phyloP scores from a whole-genome alignment of 1,284 basidiomycete genomes.

The Sporisorium graminicola region DNA sequence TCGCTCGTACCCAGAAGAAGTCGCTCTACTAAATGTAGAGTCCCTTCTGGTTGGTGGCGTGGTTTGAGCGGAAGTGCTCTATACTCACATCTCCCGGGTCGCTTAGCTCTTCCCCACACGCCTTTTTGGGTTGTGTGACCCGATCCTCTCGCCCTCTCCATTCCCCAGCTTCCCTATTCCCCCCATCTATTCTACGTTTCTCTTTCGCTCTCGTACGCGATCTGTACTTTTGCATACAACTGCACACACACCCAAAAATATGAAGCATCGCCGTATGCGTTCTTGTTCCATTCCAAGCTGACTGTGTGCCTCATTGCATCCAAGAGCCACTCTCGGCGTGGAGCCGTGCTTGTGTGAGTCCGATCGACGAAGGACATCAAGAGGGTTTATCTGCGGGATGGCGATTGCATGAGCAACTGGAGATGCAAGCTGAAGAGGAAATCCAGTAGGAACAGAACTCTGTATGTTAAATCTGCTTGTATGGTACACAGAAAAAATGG shows the following conservation, averaged over 20 bases:
- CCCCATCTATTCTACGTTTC: constrained; percentile 17
- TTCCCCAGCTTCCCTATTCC: constrained; percentile 35
- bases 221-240: constrained; percentile 46
- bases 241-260: constrained; percentile 30
- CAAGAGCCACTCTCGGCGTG: too few species aligned
- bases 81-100: constrained; percentile 8
- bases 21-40: constrained; percentile 49
- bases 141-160: constrained; percentile 46
- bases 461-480: too few species aligned
- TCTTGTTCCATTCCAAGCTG: constrained; percentile 28
- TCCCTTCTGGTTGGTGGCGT: not conserved
- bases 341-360: too few species aligned
- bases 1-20: constrained; percentile 66
- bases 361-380: too few species aligned
- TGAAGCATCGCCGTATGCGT: constrained; percentile 43
- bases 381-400: too few species aligned
- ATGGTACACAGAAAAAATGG: not conserved
- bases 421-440: too few species aligned
- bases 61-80: constrained; percentile 2
- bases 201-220: constrained; percentile 7
- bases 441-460: too few species aligned
- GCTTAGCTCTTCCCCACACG: constrained; percentile 4
- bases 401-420: too few species aligned
- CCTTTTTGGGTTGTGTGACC: constrained; percentile 12
- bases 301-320: too few species aligned